Evolutionary conservation across 2,329 filamentous ascomycete genomes (phyloP).

Genomic region (Cladobotryum protrusum): DNA sequence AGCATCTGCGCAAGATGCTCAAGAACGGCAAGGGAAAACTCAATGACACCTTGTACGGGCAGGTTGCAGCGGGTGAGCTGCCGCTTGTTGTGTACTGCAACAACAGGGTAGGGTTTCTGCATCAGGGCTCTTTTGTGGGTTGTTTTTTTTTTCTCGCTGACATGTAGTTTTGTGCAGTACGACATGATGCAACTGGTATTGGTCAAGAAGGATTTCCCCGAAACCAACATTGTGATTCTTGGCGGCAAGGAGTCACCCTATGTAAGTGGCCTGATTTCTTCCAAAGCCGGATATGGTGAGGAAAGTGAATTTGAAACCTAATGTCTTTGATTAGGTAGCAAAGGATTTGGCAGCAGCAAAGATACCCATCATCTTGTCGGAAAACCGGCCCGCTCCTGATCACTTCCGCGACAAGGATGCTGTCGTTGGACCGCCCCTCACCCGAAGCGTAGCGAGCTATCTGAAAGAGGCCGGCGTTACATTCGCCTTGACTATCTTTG

Average conservation of each 20-base stretch:
- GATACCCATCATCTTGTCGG: constrained; percentile 39
- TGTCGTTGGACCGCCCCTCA: constrained; percentile 37
- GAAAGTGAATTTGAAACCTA: neutral
- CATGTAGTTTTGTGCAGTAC: constrained; percentile 21
- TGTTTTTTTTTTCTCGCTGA: neutral
- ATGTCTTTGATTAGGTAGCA: constrained; percentile 2
- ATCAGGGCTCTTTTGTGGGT: neutral
- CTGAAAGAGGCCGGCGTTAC: constrained; percentile 35
- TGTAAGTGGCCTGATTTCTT: constrained; percentile 21
- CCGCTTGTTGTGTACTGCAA: constrained; percentile 35
- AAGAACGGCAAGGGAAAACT: constrained; percentile 27
- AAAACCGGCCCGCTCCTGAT: constrained; percentile 22
- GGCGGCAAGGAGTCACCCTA: constrained; percentile 34
- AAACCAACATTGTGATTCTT: constrained; percentile 30
- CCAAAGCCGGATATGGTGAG: neutral
- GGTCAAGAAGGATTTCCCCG: constrained; percentile 29
- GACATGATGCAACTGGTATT: constrained; percentile 36
- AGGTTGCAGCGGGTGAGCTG: constrained; percentile 30
- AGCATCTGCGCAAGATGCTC: constrained; percentile 32
- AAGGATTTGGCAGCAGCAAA: constrained; percentile 8
- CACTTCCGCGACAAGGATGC: constrained; percentile 31
- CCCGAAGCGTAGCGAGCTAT: constrained; percentile 30
- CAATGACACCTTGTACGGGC: constrained; percentile 29
- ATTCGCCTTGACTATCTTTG: constrained; percentile 22
- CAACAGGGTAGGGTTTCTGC: constrained; percentile 26